Base-by-base conservation (phyloP, 2,329 filamentous ascomycete genomes). In the Exophiala aquamarina region DNA sequence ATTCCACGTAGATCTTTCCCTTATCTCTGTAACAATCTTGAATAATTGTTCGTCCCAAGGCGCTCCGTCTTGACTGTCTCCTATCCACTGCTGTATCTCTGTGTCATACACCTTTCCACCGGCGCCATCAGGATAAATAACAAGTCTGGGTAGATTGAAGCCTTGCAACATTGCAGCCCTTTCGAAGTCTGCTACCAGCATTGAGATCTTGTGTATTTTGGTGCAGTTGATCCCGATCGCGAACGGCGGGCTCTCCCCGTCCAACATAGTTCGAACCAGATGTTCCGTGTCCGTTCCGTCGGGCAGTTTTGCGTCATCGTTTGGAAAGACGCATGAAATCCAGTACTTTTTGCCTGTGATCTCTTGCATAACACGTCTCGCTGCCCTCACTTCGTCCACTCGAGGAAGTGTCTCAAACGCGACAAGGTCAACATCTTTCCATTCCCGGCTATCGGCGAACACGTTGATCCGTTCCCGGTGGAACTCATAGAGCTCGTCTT, bases 41-140 rank as follows among this genome's bases (percentile, higher is more conserved):
- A 55, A 59, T 4, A 69, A 41, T 17, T 52, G 54, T 39, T 67
- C 59, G 36, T 65, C 64, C 67, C 67, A 70, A 17, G 45, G 37
- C 5, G 17, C n/a, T 18, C 43, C 35, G 20, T 41, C 38, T 21
- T 38, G 17, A n/a, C 52, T 44, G 3, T 45, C 35, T 20, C 52
- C 47, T 54, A 76, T 77, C 84, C 84, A 87, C 42, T 66, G 68
- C 59, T 84, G 78, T 5, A 79, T 82, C 0, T 64, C 66, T 1
- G 82, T 83, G 61, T 87, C 79, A 65, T 87, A 87, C 1, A 83
- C 74, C 64, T 86, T 80, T 0, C 81, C 82, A 37, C 81, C 82
- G 1, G 84, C 86, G 0, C 83, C 83, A 61, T 87, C 84, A 0
- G 84, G 84, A 61, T 86, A 87, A 14, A 87, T 57, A 3, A 87